Base-by-base conservation (phyloP, 805 yeast genomes). In the Candida hispaniensis region DNA sequence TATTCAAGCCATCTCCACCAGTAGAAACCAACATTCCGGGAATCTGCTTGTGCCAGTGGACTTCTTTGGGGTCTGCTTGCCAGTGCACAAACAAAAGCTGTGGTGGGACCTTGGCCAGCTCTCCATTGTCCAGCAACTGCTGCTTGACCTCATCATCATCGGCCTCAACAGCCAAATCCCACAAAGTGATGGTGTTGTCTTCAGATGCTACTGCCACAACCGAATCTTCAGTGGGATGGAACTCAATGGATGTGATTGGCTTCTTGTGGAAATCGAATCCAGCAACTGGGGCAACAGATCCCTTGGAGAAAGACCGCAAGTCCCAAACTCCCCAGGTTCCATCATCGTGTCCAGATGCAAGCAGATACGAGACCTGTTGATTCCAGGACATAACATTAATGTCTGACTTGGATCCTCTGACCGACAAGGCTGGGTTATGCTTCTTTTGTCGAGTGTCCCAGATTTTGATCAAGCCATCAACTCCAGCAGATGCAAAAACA, bases 291-390 rank as follows among this genome's bases (percentile, higher is more conserved):
- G 75, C 59, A 4, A 79, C 78, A 26, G 49, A 52, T 12, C 51
- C 51, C 10, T 59, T 50, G 46, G 77, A 67, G 67, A 91, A 73
- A 48, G 77, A 72, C 53, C 98, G 76, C 58, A 91, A 66, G 63
- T 91, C 98, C 98, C 98, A 91, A 27, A 91, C 91, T 26, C 93
- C 85, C 95, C 97, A 91, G 18, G 75, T 61, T 44, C 98, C 98
- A 56, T 86, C 94, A 57, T 91, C 98, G 54, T 91, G 95, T 47
- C 98, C 98, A 30, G 91, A 75, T 0, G 96, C 96, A 39, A 91
- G 65, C 50, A 91, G 63, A 52, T 88, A 85, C 50, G 78, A 77
- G 45, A 86, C 78, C 54, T 80, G 79, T 43, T 70, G 71, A 60
- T 88, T 81, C 98, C 98, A 91, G 34, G 94, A 81, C 55, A 91